A percentile compares a stretch with the other conserved stretches of the same genome.
These are phyloP conservation scores for Paecilomyces dactylethromorphus DNA, from an alignment of 2,329 filamentous ascomycete species.

Conservation along the genomic window DNA sequence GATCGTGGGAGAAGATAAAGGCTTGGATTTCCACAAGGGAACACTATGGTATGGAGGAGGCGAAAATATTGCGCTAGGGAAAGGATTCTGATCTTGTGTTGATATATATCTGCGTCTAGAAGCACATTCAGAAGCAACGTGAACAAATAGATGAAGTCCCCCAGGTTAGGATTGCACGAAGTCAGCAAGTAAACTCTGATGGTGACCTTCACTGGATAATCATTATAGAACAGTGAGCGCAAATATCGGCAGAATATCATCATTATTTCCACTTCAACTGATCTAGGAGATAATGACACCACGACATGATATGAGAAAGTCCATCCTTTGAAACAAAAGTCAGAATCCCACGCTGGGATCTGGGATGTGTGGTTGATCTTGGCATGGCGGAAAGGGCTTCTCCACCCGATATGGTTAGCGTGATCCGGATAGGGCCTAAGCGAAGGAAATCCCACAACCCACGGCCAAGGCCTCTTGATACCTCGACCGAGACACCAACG, in stretches of 20 bases:
- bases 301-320: not conserved
- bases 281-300: not conserved
- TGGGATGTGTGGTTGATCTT: conserved; percentile 5
- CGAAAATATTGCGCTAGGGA: conserved; percentile 54
- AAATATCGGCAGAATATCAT: not conserved
- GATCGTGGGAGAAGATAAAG: conserved; percentile 79
- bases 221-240: not conserved
- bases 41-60: conserved; percentile 84
- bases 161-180: no score
- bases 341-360: not conserved
- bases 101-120: not conserved
- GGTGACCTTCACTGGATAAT: not conserved
- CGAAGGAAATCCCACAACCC: conserved; percentile 41
- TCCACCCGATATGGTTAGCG: conserved; percentile 21
- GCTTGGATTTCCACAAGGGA: conserved; percentile 69
- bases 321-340: no score
- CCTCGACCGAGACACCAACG: conserved; percentile 35
- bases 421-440: conserved; percentile 35
- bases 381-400: conserved; percentile 7
- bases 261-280: not conserved
- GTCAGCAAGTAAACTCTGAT: no score
- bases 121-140: not conserved
- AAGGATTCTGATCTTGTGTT: conserved; percentile 34
- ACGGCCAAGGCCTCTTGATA: conserved; percentile 24
- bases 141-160: no score